Conservation (phyloP, 1,284 basidiomycete genomes). For the Ceratobasidium sp. region DNA sequence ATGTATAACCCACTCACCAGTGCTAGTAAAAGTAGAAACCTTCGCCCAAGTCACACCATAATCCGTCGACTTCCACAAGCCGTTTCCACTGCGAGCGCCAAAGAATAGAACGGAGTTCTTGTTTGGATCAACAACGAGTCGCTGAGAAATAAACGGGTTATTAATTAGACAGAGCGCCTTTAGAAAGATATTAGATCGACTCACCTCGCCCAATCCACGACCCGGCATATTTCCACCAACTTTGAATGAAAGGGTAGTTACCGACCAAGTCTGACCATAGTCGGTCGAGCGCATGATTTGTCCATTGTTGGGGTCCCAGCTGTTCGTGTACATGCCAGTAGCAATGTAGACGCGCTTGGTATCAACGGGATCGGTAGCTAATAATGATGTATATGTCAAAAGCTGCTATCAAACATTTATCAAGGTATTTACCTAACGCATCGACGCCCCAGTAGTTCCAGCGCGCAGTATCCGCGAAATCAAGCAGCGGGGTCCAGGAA, state of each 20-base stretch:
- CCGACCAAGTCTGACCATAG: conserved; percentile 68
- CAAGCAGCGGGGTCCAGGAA: conserved; percentile 58
- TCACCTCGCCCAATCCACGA: conserved; percentile 64
- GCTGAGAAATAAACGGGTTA: conserved; percentile 56
- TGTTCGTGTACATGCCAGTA: conserved; percentile 75
- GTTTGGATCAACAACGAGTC: conserved; percentile 74
- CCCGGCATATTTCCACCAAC: conserved; percentile 74
- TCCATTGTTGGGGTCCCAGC: conserved; percentile 75
- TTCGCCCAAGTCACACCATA: conserved; percentile 55
- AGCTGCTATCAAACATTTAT: background rate
- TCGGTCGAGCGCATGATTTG: conserved; percentile 73
- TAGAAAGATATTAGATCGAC: background rate
- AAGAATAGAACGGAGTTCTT: conserved; percentile 72
- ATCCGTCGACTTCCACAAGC: conserved; percentile 66
- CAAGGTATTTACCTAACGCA: conserved; percentile 58
- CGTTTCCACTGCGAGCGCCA: conserved; percentile 72
- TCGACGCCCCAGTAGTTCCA: conserved; percentile 75
- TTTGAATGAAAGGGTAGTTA: conserved; percentile 70
- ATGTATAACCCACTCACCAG: conserved; percentile 58
- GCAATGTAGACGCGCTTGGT: conserved; percentile 60
- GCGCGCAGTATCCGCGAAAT: conserved; percentile 67
- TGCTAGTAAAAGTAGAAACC: conserved; percentile 59
- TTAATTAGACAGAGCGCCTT: background rate
- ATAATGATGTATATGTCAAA: background rate
- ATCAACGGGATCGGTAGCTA: conserved; percentile 68